Base-by-base conservation (phyloP, 306 rosid genomes). In the Hippophae tibetana region DNA sequence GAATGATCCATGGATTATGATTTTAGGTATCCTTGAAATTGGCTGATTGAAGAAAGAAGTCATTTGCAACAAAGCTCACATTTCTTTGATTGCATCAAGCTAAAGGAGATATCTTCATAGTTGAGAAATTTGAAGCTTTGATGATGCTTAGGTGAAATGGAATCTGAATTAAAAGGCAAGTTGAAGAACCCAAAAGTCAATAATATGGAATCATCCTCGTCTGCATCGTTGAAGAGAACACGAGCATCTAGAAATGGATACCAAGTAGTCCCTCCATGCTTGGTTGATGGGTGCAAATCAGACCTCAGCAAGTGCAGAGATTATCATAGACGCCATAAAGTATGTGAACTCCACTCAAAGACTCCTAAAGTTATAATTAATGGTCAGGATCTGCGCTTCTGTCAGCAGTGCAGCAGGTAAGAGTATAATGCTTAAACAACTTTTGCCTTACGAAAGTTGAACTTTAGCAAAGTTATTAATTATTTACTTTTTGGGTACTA, bases 401-500 rank as follows among this genome's bases (percentile, higher is more conserved):
- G 97, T 78, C 97, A 89, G 79, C 97, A 89, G 76, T 86, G 97
- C 78, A 86, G 95, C 89, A 84, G 97, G 97, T 84, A 69, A 5
- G 49, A 52, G 38, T 49, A 49, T 7, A 49, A 47, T 7, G 9
- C 11, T 47, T 9, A 31, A 31, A 31, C 5, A 2, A 31, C 2
- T 31, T 31, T 31, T 31, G 5, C 38, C 38, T 31, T 31, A 31
- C 5, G 38, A 31, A 31, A 31, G 5, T 2, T 31, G 3, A 4
- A 31, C 38, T 31, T 31, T 2, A 31, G 38, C 38, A 31, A 18
- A 31, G 38, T 31, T 31, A 2, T 31, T 31, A 31, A 31, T 31
- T 31, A 31, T 31, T 31, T 31, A 31, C 38, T 31, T 31, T 31
- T 31, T 4, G 23, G 23, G 38, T 31, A 31, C 23, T 31, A 4